Conservation (phyloP, 805 yeast genomes). For the Lachancea lanzarotensis region DNA sequence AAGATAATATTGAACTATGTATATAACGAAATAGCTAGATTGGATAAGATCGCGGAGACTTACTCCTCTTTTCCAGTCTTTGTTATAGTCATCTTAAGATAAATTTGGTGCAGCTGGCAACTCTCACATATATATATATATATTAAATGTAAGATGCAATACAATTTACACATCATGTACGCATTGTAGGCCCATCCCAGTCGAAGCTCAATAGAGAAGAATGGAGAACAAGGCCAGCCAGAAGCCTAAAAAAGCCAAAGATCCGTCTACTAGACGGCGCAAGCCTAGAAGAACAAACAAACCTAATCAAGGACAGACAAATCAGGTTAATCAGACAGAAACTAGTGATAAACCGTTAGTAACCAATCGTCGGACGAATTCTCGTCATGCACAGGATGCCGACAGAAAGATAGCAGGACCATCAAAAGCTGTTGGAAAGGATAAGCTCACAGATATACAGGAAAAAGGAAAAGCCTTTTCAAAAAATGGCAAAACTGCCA, state of each 20-base stretch:
- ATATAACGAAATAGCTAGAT: too few relatives aligned
- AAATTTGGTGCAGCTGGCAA: too few relatives aligned
- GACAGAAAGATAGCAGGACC: neutral
- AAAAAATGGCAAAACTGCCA: neutral
- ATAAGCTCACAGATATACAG: neutral
- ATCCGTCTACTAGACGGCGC: neutral
- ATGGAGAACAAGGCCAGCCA: neutral
- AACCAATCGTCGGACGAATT: neutral
- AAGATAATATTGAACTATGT: too few relatives aligned
- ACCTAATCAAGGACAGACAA: neutral
- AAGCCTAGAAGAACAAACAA: neutral
- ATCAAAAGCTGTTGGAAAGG: neutral
- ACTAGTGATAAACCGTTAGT: neutral
- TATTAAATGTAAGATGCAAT: too few relatives aligned
- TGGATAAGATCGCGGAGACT: too few relatives aligned
- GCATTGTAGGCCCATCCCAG: too few relatives aligned
- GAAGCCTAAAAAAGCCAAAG: neutral
- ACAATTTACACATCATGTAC: too few relatives aligned
- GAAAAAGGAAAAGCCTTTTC: neutral
- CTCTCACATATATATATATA: too few relatives aligned
- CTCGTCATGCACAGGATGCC: neutral
- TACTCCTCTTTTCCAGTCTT: too few relatives aligned
- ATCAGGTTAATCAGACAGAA: neutral
- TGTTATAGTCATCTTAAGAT: too few relatives aligned
- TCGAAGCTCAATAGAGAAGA: too few relatives aligned